Conservation (phyloP, 306 rosid genomes). For the Sicyos edulis region DNA sequence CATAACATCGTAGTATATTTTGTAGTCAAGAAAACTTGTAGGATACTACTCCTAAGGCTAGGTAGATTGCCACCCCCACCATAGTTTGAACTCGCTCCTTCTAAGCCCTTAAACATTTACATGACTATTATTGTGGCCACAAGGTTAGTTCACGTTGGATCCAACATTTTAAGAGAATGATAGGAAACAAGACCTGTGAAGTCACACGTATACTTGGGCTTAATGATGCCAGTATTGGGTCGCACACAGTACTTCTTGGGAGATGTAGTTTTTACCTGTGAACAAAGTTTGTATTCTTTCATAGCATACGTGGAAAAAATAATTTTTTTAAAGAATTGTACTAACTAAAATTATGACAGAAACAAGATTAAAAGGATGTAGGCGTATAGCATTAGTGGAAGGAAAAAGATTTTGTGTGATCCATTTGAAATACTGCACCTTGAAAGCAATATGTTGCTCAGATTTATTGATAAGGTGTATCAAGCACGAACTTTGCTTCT, state of each 20-base stretch:
- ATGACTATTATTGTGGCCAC: not conserved
- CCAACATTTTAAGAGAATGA: constrained; percentile 1
- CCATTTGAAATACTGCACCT: constrained; percentile 40
- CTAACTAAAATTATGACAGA: not conserved
- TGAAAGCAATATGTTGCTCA: constrained; percentile 68
- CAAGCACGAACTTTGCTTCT: constrained; percentile 73
- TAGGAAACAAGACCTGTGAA: constrained; percentile 58
- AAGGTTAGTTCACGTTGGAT: not conserved
- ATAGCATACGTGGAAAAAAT: not conserved
- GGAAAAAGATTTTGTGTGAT: not conserved
- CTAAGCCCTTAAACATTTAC: not conserved
- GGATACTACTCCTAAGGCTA: not conserved
- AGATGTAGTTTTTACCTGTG: constrained; percentile 88
- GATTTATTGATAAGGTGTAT: constrained; percentile 57
- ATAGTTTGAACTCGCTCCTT: not conserved
- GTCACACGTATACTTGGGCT: constrained; percentile 55
- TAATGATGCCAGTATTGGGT: constrained; percentile 75
- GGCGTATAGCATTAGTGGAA: not conserved
- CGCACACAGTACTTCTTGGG: constrained; percentile 89
- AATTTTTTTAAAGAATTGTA: not conserved
- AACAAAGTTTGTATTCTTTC: not conserved
- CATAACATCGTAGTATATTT: too few species aligned
- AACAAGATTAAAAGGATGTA: not conserved
- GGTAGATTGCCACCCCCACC: not conserved
- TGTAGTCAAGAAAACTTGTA: not conserved